Evolutionary conservation across 176 grass and related monocot species (phyloP), one percentile per base, ranked within the genome.

Genomic region (Cenchrus purpureus): DNA sequence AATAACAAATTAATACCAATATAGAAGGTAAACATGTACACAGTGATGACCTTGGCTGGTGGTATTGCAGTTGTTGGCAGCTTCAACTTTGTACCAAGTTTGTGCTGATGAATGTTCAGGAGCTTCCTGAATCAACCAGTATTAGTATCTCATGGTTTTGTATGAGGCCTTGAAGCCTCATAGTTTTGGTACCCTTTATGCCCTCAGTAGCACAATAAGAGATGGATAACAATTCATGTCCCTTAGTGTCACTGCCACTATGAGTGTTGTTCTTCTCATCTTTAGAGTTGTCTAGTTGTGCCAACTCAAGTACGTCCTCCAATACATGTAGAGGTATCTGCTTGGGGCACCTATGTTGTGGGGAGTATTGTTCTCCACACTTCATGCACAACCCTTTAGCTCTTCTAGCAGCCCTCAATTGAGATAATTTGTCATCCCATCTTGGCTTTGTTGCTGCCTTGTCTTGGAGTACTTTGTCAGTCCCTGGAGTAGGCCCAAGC

Each of bases 31-130:
- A n/a, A n/a, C n/a, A n/a, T 64, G 3, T 22, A 3, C 11, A 32
- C 10, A 0, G 61, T 12, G 1, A 64, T n/a, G n/a, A n/a, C n/a
- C 25, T 5, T 2, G 22, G 0, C 0, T 4, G 29, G 61, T 2
- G 1, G 10, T 14, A 0, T 2, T 62, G 2, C 10, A 12, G 22
- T 5, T 4, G 5, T 15, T 3, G 16, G 6, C n/a, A n/a, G 16
- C 4, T 55, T 0, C 12, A 5, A 4, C 22, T 31, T 1, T 28
- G 7, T 3, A 13, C 25, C 0, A n/a, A n/a, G 3, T 12, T 1
- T 0, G 0, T 5, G 8, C 0, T 4, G 7, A 64, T 32, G 10
- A 64, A 61, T 28, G 22, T 64, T 3, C 25, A 1, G 0, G 61
- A 64, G 1, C 61, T 64, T 0, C 25, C 22, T 4, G 61, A 64